phyloP scores from a whole-genome alignment of 805 yeast species.

The Yamadazyma tumulicola region DNA sequence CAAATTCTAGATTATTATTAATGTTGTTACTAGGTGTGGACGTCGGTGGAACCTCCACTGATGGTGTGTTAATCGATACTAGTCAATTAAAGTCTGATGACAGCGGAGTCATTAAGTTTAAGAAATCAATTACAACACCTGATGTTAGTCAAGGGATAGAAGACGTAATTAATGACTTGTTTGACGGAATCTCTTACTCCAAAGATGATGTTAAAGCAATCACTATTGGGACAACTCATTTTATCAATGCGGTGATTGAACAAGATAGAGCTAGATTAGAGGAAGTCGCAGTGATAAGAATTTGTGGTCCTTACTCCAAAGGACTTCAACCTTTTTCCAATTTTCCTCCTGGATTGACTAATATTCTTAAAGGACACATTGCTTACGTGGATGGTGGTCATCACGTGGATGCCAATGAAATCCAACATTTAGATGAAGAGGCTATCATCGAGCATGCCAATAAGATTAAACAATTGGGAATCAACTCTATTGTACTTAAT shows the following conservation, averaged over 20 bases:
- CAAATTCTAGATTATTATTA: too few relatives aligned
- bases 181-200: constrained; percentile 18
- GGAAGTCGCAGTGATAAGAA: constrained; percentile 43
- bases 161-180: constrained; percentile 30
- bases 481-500: constrained; percentile 36
- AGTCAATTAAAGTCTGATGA: constrained; percentile 13
- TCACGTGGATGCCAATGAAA: constrained; percentile 40
- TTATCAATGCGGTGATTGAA: constrained; percentile 49
- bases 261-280: constrained; percentile 40
- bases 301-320: constrained; percentile 42
- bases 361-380: constrained; percentile 32
- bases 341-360: constrained; percentile 37
- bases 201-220: constrained; percentile 36
- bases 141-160: constrained; percentile 44
- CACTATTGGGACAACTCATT: constrained; percentile 52
- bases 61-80: constrained; percentile 44
- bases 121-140: constrained; percentile 42
- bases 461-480: constrained; percentile 27
- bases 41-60: constrained; percentile 53
- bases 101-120: constrained; percentile 38
- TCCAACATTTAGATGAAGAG: constrained; percentile 27
- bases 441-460: constrained; percentile 25
- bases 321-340: constrained; percentile 41
- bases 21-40: constrained; percentile 37
- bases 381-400: constrained; percentile 40